Conservation (phyloP, 2,329 filamentous ascomycete species). For the Trichoderma endophyticum region DNA sequence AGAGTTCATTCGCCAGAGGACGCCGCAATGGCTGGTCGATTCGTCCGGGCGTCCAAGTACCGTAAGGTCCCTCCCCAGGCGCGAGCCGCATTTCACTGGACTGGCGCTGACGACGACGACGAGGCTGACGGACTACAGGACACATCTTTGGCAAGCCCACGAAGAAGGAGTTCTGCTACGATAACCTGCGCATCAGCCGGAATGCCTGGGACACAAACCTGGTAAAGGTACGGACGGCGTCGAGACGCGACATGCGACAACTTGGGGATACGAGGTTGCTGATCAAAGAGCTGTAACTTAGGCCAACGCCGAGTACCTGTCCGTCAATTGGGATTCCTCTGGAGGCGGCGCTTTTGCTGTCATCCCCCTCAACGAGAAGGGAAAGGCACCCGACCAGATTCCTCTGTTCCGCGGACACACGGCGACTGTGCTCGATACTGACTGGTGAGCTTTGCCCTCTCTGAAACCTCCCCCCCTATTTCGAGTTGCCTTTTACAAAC, state of each 20-base stretch:
- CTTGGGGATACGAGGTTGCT: conserved; percentile 14
- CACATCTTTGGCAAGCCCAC: conserved; percentile 97
- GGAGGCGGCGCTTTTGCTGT: conserved; percentile 97
- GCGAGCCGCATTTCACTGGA: conserved; percentile 11
- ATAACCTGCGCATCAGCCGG: conserved; percentile 93
- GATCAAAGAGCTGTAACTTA: conserved; percentile 37
- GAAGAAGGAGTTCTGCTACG: conserved; percentile 97
- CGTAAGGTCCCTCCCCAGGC: conserved; percentile 48
- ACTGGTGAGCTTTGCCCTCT: conserved; percentile 62
- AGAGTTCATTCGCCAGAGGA: conserved; percentile 21
- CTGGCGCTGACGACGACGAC: conserved; percentile 11
- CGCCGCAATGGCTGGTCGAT: conserved; percentile 57
- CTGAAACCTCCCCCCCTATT: conserved; percentile 6
- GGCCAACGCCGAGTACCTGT: conserved; percentile 93
- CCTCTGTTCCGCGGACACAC: conserved; percentile 96
- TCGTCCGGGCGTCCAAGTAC: conserved; percentile 67
- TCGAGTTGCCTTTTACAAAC: not conserved
- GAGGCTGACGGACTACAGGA: conserved; percentile 54
- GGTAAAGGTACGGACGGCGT: conserved; percentile 70
- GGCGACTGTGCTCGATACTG: conserved; percentile 90
- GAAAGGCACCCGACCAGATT: conserved; percentile 87
- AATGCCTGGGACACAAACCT: conserved; percentile 99
- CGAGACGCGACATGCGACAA: not conserved
- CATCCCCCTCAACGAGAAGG: conserved; percentile 83
- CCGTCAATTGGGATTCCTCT: conserved; percentile 97